Percentiles rank a stretch among this genome's conserved stretches.
Evolutionary conservation across 371 early-diverging fungal species (phyloP).

Genomic region (Lichtheimia ramosa): DNA sequence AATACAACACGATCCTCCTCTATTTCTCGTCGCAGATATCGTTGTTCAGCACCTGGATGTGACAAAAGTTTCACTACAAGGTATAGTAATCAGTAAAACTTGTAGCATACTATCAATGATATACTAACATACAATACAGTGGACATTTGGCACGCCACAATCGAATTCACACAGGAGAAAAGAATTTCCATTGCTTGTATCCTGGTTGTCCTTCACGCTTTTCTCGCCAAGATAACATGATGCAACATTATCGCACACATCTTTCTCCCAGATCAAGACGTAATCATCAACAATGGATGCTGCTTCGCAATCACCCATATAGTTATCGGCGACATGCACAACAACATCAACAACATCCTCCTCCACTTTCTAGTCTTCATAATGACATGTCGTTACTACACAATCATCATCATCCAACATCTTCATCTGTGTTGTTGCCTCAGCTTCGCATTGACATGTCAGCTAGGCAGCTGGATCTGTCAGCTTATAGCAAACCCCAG

Average conservation of each 20-base stretch:
- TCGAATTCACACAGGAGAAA: slow-evolving; percentile 89
- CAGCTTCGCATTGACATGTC: slow-evolving; percentile 1
- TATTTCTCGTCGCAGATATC: slow-evolving; percentile 52
- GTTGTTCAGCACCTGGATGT: slow-evolving; percentile 55
- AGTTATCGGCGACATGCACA: slow-evolving; percentile 7
- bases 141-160: slow-evolving; percentile 86
- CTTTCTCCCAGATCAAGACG: slow-evolving; percentile 61
- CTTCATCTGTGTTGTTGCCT: slow-evolving; percentile 7
- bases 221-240: slow-evolving; percentile 87
- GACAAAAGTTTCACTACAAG: slow-evolving; percentile 65
- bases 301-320: too few relatives aligned
- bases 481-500: slow-evolving; percentile 8
- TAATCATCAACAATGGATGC: slow-evolving; percentile 7
- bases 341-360: slow-evolving; percentile 11
- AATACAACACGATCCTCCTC: slow-evolving; percentile 13
- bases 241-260: slow-evolving; percentile 85
- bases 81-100: slow-evolving; percentile 20
- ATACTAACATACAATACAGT: slow-evolving; percentile 29
- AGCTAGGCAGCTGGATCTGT: too few relatives aligned
- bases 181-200: slow-evolving; percentile 79
- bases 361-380: background rate
- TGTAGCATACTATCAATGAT: background rate
- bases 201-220: slow-evolving; percentile 77
- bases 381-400: background rate
- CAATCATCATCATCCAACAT: background rate